phyloP scores from a whole-genome alignment of 2,329 filamentous ascomycete genomes.

The Ascocoryne sarcoides region DNA sequence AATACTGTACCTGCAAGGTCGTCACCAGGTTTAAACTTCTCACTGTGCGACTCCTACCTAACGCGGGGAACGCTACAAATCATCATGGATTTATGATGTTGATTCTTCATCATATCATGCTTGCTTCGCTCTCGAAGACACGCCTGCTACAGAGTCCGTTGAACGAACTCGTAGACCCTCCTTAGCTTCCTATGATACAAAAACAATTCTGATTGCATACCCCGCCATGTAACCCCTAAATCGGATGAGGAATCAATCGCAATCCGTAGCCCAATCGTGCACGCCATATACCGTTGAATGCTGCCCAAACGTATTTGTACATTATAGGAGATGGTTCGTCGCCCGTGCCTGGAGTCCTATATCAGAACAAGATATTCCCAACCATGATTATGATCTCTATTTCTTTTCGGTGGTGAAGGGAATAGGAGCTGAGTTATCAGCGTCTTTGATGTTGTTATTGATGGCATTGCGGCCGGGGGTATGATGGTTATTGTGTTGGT shows the following conservation, averaged over 20 bases:
- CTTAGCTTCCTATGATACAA: slow-evolving; percentile 21
- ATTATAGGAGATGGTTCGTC: slow-evolving; percentile 16
- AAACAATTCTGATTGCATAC: slow-evolving; percentile 11
- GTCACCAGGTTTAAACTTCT: too few relatives aligned
- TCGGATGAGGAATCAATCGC: slow-evolving; percentile 13
- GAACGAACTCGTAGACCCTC: too few relatives aligned
- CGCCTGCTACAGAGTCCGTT: too few relatives aligned
- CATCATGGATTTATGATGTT: too few relatives aligned
- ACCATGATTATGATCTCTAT: slow-evolving; percentile 13
- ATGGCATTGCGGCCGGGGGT: slow-evolving; percentile 17
- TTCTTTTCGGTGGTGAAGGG: slow-evolving; percentile 22
- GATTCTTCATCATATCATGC: too few relatives aligned
- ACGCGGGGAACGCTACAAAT: too few relatives aligned
- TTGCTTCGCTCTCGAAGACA: too few relatives aligned
- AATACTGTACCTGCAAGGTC: too few relatives aligned
- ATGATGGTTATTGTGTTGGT: slow-evolving; percentile 34
- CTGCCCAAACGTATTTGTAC: slow-evolving; percentile 26
- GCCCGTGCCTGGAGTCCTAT: slow-evolving; percentile 4
- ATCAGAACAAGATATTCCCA: too few relatives aligned
- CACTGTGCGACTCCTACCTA: too few relatives aligned
- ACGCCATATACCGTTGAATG: slow-evolving; percentile 26
- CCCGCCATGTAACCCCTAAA: slow-evolving; percentile 14
- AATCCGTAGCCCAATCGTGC: slow-evolving; percentile 19
- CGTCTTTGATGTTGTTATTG: slow-evolving; percentile 20
- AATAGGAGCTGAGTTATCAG: slow-evolving; percentile 13